Evolutionary conservation across 768 basidiomycete genomes (phyloP), one percentile per base, ranked within the genome.

Genomic region (Vararia minispora): DNA sequence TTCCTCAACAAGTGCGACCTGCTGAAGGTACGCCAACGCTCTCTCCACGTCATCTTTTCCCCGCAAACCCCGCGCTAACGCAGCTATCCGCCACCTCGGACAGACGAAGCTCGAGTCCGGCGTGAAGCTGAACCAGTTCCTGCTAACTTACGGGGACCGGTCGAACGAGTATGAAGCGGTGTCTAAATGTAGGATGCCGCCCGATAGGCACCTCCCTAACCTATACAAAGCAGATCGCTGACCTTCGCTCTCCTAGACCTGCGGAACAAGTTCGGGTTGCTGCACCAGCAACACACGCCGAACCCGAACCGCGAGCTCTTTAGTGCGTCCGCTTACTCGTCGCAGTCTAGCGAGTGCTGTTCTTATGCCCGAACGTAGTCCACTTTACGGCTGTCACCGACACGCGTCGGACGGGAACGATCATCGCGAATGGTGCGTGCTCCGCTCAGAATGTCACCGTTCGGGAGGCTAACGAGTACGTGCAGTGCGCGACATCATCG

Each of bases 1-100:
- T 89, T 89, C 56, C 56, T 88, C 46, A 87, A 86, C 60, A 87
- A 88, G 59, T 73, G 72, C 43, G 86, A 89, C 55, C 65, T 88
- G 31, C 64, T 88, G 27, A 72, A 74, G 67, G 82, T 74, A 52
- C 37, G 60, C 44, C 26, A 7, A 6, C 26, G 6, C 16, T 29
- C 18, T 10, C 35, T 22, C 3, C 6, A 9, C 24, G 11, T 37
- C 20, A 18, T 35, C 23, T 27, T 21, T 39, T 17, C 14, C 35
- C 37, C n/a, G 12, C 21, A 16, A 27, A 28, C 34, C 18, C 22
- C 29, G 26, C 32, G 11, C 16, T 2, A 16, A 28, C 13, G 10
- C 20, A 33, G 6, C 21, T 37, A 29, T 12, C 24, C 5, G 7
- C 31, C 26, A 12, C 28, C 13, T n/a, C 35, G 24, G 48, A 13